Evolutionary conservation across 2,329 filamentous ascomycete species (phyloP).

Genomic region (Cryphonectria carpinicola): DNA sequence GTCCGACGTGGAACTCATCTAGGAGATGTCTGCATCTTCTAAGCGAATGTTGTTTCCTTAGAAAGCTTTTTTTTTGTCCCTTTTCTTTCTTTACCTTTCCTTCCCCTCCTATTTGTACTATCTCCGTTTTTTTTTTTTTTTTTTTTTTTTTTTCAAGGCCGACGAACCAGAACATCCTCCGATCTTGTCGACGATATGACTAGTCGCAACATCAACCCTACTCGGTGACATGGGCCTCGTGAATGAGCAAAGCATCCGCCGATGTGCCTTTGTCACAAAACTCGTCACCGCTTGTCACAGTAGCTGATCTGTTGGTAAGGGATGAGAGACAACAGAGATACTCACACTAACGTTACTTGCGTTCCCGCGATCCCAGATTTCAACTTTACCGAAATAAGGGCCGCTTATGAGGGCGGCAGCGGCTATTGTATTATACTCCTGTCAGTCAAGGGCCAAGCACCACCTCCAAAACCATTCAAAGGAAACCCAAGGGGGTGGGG

Average conservation of each 20-base stretch:
- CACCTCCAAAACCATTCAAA: not conserved
- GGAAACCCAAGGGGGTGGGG: not conserved
- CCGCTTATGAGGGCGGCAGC: constrained; percentile 43
- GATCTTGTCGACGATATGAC: constrained; percentile 29
- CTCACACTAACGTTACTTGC: constrained; percentile 36
- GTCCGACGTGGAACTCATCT: not conserved
- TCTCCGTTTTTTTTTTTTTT: not conserved
- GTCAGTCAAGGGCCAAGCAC: no score
- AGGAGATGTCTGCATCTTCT: not conserved
- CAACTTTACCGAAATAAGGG: constrained; percentile 37
- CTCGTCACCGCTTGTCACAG: constrained; percentile 30
- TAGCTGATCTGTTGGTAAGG: constrained; percentile 22
- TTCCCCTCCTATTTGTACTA: no score
- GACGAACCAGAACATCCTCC: constrained; percentile 1
- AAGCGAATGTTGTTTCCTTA: not conserved
- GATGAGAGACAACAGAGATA: not conserved
- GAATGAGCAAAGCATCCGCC: constrained; percentile 25
- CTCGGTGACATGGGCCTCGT: constrained; percentile 30
- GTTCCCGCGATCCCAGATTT: constrained; percentile 38
- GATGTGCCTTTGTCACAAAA: constrained; percentile 32
- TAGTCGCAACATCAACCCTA: constrained; percentile 26
- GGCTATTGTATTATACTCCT: constrained; percentile 31
- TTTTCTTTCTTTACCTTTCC: not conserved
- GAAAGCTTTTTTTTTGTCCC: not conserved
- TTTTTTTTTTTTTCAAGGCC: not conserved